phyloP scores from a whole-genome alignment of 2,329 filamentous ascomycete species.

The Colletotrichum agaves region DNA sequence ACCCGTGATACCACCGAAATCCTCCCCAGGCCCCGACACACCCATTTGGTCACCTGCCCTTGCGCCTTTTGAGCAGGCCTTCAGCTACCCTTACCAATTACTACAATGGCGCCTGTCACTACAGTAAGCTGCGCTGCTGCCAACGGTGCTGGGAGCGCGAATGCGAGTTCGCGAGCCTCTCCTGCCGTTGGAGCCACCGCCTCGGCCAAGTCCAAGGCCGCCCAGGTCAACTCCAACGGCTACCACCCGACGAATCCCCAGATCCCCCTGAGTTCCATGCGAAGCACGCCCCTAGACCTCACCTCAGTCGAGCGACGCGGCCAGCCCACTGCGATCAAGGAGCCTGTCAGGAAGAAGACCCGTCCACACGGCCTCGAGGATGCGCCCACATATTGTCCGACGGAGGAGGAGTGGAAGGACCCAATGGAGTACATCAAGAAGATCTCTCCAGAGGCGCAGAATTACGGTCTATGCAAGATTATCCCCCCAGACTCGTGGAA shows the following conservation, averaged over 20 bases:
- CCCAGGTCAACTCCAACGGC: conserved; percentile 64
- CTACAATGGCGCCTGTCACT: conserved; percentile 54
- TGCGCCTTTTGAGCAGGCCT: conserved; percentile 20
- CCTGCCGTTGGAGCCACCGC: conserved; percentile 55
- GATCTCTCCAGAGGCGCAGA: conserved; percentile 84
- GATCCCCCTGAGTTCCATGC: conserved; percentile 65
- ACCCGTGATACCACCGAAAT: conserved; percentile 19
- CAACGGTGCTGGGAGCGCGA: conserved; percentile 53
- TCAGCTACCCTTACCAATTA: not conserved
- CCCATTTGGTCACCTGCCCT: not conserved
- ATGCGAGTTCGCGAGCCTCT: conserved; percentile 63
- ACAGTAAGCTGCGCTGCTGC: conserved; percentile 50
- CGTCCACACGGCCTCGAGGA: conserved; percentile 88
- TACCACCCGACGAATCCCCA: conserved; percentile 63
- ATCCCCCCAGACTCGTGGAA: conserved; percentile 95
- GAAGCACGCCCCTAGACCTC: conserved; percentile 77
- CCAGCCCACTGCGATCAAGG: conserved; percentile 79
- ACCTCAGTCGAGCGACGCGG: conserved; percentile 92
- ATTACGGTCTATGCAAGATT: conserved; percentile 95
- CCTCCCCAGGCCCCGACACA: not conserved
- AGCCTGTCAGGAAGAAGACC: conserved; percentile 79
- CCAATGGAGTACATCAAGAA: conserved; percentile 94
- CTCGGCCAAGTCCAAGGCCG: conserved; percentile 58
- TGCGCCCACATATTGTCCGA: conserved; percentile 90
- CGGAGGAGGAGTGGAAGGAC: conserved; percentile 93